These are phyloP conservation scores for Lagenaria siceraria DNA, from an alignment of 306 rosid genomes.

Conservation along the genomic window DNA sequence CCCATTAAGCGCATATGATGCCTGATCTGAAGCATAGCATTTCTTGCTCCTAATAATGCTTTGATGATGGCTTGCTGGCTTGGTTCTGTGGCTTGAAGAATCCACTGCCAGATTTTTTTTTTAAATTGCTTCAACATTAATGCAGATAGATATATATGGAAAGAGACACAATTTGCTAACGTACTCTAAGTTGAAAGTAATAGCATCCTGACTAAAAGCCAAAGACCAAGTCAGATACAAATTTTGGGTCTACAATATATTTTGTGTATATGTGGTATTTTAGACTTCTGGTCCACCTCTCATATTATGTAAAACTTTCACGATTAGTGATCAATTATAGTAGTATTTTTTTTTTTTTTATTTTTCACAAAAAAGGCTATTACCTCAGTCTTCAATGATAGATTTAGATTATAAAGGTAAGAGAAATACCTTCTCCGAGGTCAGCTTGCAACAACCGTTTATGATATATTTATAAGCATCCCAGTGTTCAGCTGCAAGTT, in stretches of 20 bases:
- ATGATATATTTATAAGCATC: slow-evolving; percentile 58
- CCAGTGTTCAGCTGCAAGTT: slow-evolving; percentile 70
- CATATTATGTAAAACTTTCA: not conserved
- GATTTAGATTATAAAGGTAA: not conserved
- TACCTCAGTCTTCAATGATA: not conserved
- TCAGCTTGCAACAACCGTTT: slow-evolving; percentile 50
- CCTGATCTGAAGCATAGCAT: slow-evolving; percentile 74
- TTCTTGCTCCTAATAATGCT: slow-evolving; percentile 71
- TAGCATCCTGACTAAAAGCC: not conserved
- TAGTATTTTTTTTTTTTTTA: not conserved
- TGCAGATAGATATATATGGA: not conserved
- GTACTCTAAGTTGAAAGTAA: not conserved
- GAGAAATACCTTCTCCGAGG: slow-evolving; percentile 55
- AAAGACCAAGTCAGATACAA: not conserved
- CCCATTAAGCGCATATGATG: slow-evolving; percentile 77
- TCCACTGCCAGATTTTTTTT: slow-evolving; percentile 55
- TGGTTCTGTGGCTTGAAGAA: slow-evolving; percentile 55
- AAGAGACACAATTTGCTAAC: not conserved
- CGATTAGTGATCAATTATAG: not conserved
- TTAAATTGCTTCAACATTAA: not conserved
- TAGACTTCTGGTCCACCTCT: not conserved
- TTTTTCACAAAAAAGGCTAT: not conserved
- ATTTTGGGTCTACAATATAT: not conserved
- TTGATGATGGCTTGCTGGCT: slow-evolving; percentile 36
- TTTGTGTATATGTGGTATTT: not conserved